Evolutionary conservation across 2,329 filamentous ascomycete species (phyloP).

Genomic region (Cryphonectria naterciae): DNA sequence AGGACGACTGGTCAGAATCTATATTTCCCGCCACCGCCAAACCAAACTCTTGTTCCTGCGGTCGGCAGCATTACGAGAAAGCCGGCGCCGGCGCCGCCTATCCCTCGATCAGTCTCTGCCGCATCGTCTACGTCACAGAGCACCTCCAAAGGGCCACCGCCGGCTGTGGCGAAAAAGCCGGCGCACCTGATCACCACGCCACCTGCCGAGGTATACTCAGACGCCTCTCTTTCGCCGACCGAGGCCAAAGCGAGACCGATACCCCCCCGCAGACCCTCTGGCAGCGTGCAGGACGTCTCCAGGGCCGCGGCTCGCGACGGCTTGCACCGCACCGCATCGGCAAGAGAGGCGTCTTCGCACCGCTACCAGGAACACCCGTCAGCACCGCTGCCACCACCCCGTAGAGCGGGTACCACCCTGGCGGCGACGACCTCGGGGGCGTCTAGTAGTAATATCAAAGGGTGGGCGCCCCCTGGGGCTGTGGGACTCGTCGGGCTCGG

Average conservation of each 20-base stretch:
- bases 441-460: neutral
- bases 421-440: constrained; percentile 13
- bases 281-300: constrained; percentile 18
- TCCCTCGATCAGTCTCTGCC: constrained; percentile 41
- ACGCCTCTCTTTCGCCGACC: constrained; percentile 26
- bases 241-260: constrained; percentile 33
- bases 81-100: constrained; percentile 34
- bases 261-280: constrained; percentile 35
- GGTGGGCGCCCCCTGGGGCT: constrained; percentile 27
- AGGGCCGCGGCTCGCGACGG: constrained; percentile 18
- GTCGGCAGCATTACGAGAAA: constrained; percentile 32
- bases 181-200: constrained; percentile 51
- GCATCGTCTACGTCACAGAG: constrained; percentile 43
- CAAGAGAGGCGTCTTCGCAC: constrained; percentile 16
- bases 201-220: constrained; percentile 35
- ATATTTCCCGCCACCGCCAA: constrained; percentile 29
- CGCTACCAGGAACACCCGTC: constrained; percentile 8
- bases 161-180: constrained; percentile 67
- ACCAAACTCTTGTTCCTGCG: constrained; percentile 27
- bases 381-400: constrained; percentile 29
- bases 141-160: constrained; percentile 47
- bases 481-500: constrained; percentile 25
- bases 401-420: constrained; percentile 22
- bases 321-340: constrained; percentile 25
- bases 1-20: constrained; percentile 41